Evolutionary conservation across 768 basidiomycete species (phyloP).

Genomic region (Candolleomyces efflorescens): DNA sequence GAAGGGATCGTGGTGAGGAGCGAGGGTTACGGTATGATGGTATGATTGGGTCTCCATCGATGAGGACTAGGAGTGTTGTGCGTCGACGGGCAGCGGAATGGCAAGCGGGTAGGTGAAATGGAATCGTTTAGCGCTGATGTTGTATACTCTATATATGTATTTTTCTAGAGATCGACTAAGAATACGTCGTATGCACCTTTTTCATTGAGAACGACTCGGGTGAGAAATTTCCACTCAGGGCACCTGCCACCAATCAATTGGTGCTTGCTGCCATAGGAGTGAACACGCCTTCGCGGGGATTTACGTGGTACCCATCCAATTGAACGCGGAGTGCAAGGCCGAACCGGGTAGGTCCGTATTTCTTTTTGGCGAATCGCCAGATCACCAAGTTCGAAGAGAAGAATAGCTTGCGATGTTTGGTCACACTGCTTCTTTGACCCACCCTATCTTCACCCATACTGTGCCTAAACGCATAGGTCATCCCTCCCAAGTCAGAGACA

Average conservation of each 20-base stretch:
- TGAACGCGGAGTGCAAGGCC: constrained; percentile 34
- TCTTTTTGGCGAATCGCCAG: constrained; percentile 26
- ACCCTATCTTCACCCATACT: not conserved
- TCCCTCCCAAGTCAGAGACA: not conserved
- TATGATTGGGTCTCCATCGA: constrained; percentile 33
- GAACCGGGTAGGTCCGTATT: constrained; percentile 28
- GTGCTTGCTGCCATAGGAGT: too few relatives aligned
- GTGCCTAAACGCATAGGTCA: not conserved
- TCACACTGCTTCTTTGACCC: not conserved
- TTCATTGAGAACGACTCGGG: constrained; percentile 31
- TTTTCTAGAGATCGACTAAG: constrained; percentile 28
- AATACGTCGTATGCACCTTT: constrained; percentile 23
- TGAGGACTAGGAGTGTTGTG: constrained; percentile 14
- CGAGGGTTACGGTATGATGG: constrained; percentile 18
- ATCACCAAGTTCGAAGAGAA: constrained; percentile 17
- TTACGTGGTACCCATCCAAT: constrained; percentile 30
- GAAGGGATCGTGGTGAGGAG: constrained; percentile 24
- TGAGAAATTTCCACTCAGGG: constrained; percentile 36
- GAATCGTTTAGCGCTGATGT: constrained; percentile 22
- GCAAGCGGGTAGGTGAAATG: constrained; percentile 31
- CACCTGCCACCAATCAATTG: constrained; percentile 37
- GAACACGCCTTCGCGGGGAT: constrained; percentile 32
- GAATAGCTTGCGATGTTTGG: constrained; percentile 6
- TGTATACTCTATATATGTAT: constrained; percentile 34
- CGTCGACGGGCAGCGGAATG: not conserved